These are phyloP conservation scores for Neurospora hispaniola DNA, from an alignment of 495 filamentous ascomycete species.

Conservation along the genomic window DNA sequence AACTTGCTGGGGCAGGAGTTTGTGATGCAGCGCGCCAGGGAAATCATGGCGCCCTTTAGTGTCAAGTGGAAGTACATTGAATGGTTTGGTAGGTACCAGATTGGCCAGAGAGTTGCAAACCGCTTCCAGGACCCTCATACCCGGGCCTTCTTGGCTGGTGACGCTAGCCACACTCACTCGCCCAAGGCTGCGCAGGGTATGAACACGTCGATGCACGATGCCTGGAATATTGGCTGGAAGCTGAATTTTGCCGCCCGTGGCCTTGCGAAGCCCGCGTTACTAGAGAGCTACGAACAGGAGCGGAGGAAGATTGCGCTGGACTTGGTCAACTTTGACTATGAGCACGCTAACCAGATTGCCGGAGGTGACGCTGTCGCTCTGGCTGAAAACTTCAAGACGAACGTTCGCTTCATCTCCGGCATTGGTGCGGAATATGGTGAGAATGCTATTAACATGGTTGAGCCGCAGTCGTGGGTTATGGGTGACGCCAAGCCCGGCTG, in stretches of 20 bases:
- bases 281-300: conserved; percentile 57
- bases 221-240: conserved; percentile 72
- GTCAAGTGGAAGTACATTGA: conserved; percentile 52
- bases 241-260: conserved; percentile 51
- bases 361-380: conserved; percentile 45
- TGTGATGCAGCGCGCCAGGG: conserved; percentile 51
- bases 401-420: conserved; percentile 57
- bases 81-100: conserved; percentile 52
- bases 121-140: conserved; percentile 44
- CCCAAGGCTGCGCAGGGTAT: conserved; percentile 73
- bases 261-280: conserved; percentile 38
- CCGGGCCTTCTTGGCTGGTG: conserved; percentile 60
- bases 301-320: conserved; percentile 51
- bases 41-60: conserved; percentile 52
- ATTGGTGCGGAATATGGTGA: conserved; percentile 52
- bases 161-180: conserved; percentile 65
- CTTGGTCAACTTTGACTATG: conserved; percentile 57
- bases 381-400: conserved; percentile 52
- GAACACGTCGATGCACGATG: conserved; percentile 70
- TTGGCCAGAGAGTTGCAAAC: conserved; percentile 55
- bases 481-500: conserved; percentile 44
- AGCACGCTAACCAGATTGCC: conserved; percentile 48
- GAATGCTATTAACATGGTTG: conserved; percentile 44
- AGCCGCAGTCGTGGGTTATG: conserved; percentile 27
- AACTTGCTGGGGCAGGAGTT: conserved; percentile 45